phyloP scores from a whole-genome alignment of 257 asterid genomes.

The Petunia secreta region DNA sequence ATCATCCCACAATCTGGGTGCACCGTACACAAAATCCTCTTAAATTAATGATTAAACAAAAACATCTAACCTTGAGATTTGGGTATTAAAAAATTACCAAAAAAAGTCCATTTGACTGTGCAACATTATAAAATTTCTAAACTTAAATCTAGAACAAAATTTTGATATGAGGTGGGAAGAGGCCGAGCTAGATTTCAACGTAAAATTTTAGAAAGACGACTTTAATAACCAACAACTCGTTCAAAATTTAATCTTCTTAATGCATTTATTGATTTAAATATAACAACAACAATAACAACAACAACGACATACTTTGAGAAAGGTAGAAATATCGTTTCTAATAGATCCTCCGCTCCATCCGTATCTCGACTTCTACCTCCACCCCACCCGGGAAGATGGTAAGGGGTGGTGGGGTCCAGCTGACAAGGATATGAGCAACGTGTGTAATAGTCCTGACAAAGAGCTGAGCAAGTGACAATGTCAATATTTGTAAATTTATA shows the following conservation, averaged over 20 bases:
- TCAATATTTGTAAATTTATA: background rate
- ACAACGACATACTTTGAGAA: too few relatives aligned
- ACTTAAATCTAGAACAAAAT: background rate
- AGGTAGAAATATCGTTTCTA: too few relatives aligned
- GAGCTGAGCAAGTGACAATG: background rate
- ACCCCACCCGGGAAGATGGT: background rate
- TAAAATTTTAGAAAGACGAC: too few relatives aligned
- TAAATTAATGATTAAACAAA: background rate
- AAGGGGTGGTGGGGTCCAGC: slow-evolving; percentile 26
- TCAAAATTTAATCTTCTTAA: too few relatives aligned
- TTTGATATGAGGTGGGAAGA: background rate
- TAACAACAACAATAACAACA: too few relatives aligned
- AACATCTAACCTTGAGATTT: background rate
- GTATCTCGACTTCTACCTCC: too few relatives aligned
- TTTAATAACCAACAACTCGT: too few relatives aligned
- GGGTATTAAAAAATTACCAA: background rate
- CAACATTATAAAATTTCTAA: background rate
- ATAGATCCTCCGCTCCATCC: too few relatives aligned
- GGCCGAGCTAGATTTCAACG: too few relatives aligned
- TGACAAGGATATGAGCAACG: slow-evolving; percentile 28
- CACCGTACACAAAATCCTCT: background rate
- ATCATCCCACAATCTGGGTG: slow-evolving; percentile 1
- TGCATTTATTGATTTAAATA: too few relatives aligned
- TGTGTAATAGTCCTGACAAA: slow-evolving; percentile 20
- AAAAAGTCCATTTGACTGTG: background rate